These are phyloP conservation scores for Pseudocercospora ulei DNA, from an alignment of 2,329 filamentous ascomycete species.

Conservation along the genomic window DNA sequence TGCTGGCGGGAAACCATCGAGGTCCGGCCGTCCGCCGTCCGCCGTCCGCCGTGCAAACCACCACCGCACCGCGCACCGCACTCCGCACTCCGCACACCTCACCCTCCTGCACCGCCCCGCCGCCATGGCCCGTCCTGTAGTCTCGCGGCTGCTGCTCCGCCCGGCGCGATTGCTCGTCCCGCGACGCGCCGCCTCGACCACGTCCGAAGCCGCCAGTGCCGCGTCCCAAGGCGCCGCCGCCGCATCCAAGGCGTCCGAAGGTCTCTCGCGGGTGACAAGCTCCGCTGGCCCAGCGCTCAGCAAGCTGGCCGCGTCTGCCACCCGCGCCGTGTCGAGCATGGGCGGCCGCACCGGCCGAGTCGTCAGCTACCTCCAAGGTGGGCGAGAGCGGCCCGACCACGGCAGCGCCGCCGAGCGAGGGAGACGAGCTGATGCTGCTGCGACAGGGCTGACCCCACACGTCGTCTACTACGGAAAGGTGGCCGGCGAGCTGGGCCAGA, in stretches of 20 bases:
- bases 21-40: constrained; percentile 4
- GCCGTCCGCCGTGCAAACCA: constrained; percentile 12
- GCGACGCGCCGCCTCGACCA: constrained; percentile 44
- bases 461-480: constrained; percentile 89
- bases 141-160: constrained; percentile 41
- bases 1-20: too few relatives aligned
- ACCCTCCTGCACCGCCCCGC: constrained; percentile 13
- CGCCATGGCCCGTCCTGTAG: constrained; percentile 42
- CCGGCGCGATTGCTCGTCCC: constrained; percentile 38
- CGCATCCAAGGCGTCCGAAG: constrained; percentile 61
- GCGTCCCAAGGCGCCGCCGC: constrained; percentile 34
- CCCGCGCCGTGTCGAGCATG: constrained; percentile 60
- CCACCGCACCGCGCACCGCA: constrained; percentile 9
- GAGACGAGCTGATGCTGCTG: constrained; percentile 11
- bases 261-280: constrained; percentile 69
- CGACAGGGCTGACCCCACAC: constrained; percentile 70
- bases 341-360: constrained; percentile 74
- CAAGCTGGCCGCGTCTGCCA: constrained; percentile 59
- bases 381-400: constrained; percentile 51
- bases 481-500: constrained; percentile 73
- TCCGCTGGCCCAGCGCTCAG: constrained; percentile 69
- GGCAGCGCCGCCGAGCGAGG: not conserved
- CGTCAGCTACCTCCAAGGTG: constrained; percentile 77
- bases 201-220: constrained; percentile 40
- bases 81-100: too few relatives aligned